Evolutionary conservation across 140 eudicot genomes (phyloP).

Genomic region (Anethum foeniculum): DNA sequence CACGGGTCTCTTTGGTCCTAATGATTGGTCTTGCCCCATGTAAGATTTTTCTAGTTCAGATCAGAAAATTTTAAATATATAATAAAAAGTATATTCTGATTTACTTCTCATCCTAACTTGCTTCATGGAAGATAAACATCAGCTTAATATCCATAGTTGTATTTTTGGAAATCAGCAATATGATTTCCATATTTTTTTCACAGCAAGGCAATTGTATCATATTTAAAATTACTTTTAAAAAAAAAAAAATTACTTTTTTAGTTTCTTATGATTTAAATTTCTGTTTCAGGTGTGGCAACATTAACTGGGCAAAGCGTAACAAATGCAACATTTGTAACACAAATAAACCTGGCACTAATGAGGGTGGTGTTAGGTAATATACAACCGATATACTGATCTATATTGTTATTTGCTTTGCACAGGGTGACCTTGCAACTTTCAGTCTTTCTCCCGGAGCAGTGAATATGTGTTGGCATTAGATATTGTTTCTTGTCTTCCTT

Average conservation of each 20-base stretch:
- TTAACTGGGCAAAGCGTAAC: slow-evolving; percentile 96
- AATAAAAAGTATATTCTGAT: neutral
- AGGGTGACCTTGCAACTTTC: neutral
- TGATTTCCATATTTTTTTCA: neutral
- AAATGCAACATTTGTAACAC: slow-evolving; percentile 98
- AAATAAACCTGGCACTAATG: slow-evolving; percentile 85
- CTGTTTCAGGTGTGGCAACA: slow-evolving; percentile 80
- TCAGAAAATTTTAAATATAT: neutral
- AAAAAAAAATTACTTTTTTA: neutral
- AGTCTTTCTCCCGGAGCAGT: neutral
- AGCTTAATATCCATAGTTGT: neutral
- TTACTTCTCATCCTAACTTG: neutral
- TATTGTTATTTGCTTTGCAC: neutral
- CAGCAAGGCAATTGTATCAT: neutral
- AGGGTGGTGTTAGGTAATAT: slow-evolving; percentile 86
- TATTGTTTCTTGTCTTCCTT: neutral
- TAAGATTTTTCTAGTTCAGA: slow-evolving; percentile 27
- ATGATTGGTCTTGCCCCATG: slow-evolving; percentile 99
- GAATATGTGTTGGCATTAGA: neutral
- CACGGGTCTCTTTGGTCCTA: slow-evolving; percentile 91
- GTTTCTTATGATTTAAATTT: slow-evolving; percentile 9
- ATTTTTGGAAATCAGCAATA: neutral
- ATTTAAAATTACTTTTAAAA: neutral
- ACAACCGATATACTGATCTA: neutral
- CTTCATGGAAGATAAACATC: neutral